phyloP scores from a whole-genome alignment of 2,329 filamentous ascomycete genomes.

The Diaporthe sp. region DNA sequence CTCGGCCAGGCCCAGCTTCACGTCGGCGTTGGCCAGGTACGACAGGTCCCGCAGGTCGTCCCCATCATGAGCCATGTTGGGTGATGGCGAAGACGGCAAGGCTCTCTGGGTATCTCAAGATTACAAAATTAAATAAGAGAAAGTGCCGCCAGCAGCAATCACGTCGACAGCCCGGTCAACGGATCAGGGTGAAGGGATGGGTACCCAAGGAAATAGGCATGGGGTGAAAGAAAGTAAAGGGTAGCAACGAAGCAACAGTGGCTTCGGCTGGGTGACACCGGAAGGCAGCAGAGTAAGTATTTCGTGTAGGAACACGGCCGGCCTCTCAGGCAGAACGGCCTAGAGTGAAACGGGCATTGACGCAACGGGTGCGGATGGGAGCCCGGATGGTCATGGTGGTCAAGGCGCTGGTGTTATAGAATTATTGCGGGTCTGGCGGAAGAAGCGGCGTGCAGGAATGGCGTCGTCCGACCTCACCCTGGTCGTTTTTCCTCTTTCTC shows the following conservation, averaged over 20 bases:
- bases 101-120: neutral
- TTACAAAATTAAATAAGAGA: conserved; percentile 29
- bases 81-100: neutral
- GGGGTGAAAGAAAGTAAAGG: conserved; percentile 1
- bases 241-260: conserved; percentile 22
- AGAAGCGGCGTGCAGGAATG: conserved; percentile 22
- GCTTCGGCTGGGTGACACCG: conserved; percentile 3
- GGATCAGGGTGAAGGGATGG: neutral
- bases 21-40: conserved; percentile 3
- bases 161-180: conserved; percentile 1
- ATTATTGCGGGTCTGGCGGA: conserved; percentile 24
- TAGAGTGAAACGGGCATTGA: conserved; percentile 26
- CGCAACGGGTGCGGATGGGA: conserved; percentile 14
- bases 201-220: neutral
- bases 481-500: neutral
- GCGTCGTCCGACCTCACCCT: conserved; percentile 12
- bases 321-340: neutral
- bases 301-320: conserved; percentile 1
- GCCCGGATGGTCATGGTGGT: conserved; percentile 6
- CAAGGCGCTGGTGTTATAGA: conserved; percentile 23
- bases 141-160: conserved; percentile 34
- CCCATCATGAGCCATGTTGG: conserved; percentile 26
- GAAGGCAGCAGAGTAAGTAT: conserved; percentile 30
- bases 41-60: conserved; percentile 7
- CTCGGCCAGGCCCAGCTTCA: neutral